Percentiles rank a stretch among this genome's conserved stretches.
These are phyloP conservation scores for Hypomontagnella monticulosa DNA, from an alignment of 495 filamentous ascomycete genomes.

Conservation along the genomic window DNA sequence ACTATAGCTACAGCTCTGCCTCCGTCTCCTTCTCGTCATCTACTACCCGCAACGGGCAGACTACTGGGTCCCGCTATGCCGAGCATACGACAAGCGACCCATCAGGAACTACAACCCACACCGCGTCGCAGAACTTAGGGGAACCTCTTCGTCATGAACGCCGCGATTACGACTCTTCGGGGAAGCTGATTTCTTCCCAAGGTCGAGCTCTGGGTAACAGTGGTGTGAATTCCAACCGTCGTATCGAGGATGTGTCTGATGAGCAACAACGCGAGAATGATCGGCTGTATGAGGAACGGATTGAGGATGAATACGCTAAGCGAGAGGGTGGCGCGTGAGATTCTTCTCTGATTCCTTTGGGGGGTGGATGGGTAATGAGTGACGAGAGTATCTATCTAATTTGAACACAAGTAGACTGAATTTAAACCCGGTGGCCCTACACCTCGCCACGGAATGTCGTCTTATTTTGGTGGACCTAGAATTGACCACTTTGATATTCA, in stretches of 20 bases:
- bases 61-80: constrained; percentile 25
- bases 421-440: too few relatives aligned
- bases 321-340: constrained; percentile 73
- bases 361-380: neutral
- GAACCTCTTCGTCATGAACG: constrained; percentile 26
- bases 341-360: neutral
- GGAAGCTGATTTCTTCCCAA: constrained; percentile 25
- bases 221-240: constrained; percentile 13
- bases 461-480: too few relatives aligned
- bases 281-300: constrained; percentile 72
- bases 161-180: constrained; percentile 34
- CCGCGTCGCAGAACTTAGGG: constrained; percentile 23
- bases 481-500: too few relatives aligned
- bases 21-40: constrained; percentile 33
- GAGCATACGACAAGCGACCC: constrained; percentile 28
- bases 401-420: too few relatives aligned
- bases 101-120: constrained; percentile 23
- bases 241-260: constrained; percentile 40
- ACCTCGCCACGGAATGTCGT: too few relatives aligned
- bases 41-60: constrained; percentile 31
- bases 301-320: constrained; percentile 84
- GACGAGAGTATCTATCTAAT: too few relatives aligned
- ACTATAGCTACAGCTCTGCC: constrained; percentile 25
- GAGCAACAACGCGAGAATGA: constrained; percentile 60
- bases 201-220: constrained; percentile 11